phyloP scores from a whole-genome alignment of 2,329 filamentous ascomycete genomes.

The Dothideomycetes sp. region DNA sequence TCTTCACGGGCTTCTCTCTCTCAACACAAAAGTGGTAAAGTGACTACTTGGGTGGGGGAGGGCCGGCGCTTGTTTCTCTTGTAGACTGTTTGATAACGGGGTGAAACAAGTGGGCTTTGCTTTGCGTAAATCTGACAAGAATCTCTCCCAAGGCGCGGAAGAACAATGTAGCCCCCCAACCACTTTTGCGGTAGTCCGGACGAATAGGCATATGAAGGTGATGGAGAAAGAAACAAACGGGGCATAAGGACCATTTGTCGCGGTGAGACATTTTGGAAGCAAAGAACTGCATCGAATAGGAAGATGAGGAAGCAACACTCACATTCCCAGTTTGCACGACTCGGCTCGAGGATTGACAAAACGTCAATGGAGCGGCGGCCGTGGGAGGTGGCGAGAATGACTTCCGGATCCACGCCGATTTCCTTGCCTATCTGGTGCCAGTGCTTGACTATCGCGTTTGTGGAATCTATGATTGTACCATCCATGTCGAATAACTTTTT shows the following conservation, averaged over 20 bases:
- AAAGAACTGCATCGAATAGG: background rate
- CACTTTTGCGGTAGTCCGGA: too few relatives aligned
- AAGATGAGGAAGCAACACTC: constrained; percentile 28
- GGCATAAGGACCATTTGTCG: too few relatives aligned
- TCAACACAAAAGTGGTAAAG: too few relatives aligned
- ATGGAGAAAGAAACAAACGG: too few relatives aligned
- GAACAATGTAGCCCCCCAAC: too few relatives aligned
- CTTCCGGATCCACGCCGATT: constrained; percentile 71
- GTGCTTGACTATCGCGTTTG: constrained; percentile 63
- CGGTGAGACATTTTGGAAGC: too few relatives aligned
- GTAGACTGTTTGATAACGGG: background rate
- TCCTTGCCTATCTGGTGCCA: constrained; percentile 70
- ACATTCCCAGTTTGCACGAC: constrained; percentile 91
- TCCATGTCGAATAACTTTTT: constrained; percentile 61
- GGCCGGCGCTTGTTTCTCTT: too few relatives aligned
- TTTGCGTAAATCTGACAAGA: too few relatives aligned
- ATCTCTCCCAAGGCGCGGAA: too few relatives aligned
- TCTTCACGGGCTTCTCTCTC: background rate
- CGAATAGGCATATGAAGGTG: too few relatives aligned
- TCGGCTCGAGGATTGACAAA: constrained; percentile 65
- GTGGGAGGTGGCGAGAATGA: constrained; percentile 84
- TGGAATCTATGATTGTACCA: constrained; percentile 75
- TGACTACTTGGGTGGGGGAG: background rate
- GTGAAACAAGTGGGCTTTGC: background rate
- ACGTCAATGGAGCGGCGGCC: constrained; percentile 83